Base-by-base conservation (phyloP, 2,329 filamentous ascomycete genomes). In the Pseudogymnoascus sp. region DNA sequence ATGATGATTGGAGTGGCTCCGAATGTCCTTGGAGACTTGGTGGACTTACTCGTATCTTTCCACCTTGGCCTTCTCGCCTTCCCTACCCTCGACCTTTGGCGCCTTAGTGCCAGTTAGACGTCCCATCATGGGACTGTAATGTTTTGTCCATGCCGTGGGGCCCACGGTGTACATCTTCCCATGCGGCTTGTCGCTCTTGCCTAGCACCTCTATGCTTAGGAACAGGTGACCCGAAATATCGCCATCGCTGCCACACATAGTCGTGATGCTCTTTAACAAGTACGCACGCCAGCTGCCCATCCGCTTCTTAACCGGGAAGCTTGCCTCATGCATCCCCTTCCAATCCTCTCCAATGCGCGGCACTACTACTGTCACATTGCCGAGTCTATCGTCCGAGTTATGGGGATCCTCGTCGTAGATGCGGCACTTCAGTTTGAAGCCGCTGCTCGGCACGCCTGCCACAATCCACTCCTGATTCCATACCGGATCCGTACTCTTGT, bases 391-490 rank as follows among this genome's bases (percentile, higher is more conserved):
- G 69, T 97, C 88, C 65, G 88, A 83, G 70, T 96, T 89, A 1
- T 86, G 83, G 33, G 85, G 84, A 73, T 97, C 92, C 71, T 97
- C 92, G 68, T 97, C 92, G 73, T 92, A 95, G 15, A 97, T 74
- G 59, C 89, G 82, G 63, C 89, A 90, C 71, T 96, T 96, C 66
- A 97, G 79, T 60, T 79, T 81, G 74, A 96, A 95, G 3, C 92
- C 92, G 0, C 81, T 83, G 0, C 85, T 77, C 0, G 92, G 92
- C 1, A 96, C 81, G 66, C 96, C 95, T 62, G 89, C 90, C 21
- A 97, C 86, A 19, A 90, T 79, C 92, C 92, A 97, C 62, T 90
- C 82, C 35, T 86, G 83, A 55, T 95, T 80, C 92, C 92, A 97
- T 55, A 76, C 78, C 0, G 92, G 92, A 66, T 92, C 82, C 1